Evolutionary conservation across 345 rosid species (phyloP), one percentile per base, ranked within the genome.

Genomic region (Euclidium syriacum): DNA sequence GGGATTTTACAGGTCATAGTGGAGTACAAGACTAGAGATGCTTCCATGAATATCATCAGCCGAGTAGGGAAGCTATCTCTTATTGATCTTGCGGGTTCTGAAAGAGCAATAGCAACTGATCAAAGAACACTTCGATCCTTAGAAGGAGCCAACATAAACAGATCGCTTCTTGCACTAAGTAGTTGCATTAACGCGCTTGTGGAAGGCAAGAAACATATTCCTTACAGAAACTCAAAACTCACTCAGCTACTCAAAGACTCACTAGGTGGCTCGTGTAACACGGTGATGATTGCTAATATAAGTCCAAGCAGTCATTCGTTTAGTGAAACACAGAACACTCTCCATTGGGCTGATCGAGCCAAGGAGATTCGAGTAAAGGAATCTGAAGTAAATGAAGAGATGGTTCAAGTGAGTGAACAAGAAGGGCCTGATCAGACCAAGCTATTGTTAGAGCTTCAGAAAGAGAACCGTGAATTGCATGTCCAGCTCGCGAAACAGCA

Each of bases 41-140:
- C 83, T 24, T 68, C 83, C 49, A 80, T 79, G 92, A 86, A 86
- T 67, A 62, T 85, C 27, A 53, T 86, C 33, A 75, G 75, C 57
- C 76, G 78, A 62, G 76, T 83, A 0, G 98, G 96, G 34, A 91
- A 91, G 80, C 85, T 91, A 49, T 91, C 98, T 16, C 82, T 91
- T 30, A 85, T 91, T 14, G 98, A 91, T 78, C 98, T 91, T 62
- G 98, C 98, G 8, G 98, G 98, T n/a, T 91, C 98, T 10, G 98
- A 91, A 75, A 86, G 98, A 79, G 96, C 98, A 2, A 65, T 88
- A 43, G 96, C 98, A 42, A 86, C 98, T 32, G 96, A 91, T 73
- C 96, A 83, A 59, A 80, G 95, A 73, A 88, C 98, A 27, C 84
- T 85, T 36, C 77, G 98, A 70, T 88, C 98, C 3, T 75, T 86